Percentiles rank a stretch among this genome's conserved stretches.
These are phyloP conservation scores for Fonsecaea multimorphosa DNA, from an alignment of 2,329 filamentous ascomycete species.

Conservation along the genomic window DNA sequence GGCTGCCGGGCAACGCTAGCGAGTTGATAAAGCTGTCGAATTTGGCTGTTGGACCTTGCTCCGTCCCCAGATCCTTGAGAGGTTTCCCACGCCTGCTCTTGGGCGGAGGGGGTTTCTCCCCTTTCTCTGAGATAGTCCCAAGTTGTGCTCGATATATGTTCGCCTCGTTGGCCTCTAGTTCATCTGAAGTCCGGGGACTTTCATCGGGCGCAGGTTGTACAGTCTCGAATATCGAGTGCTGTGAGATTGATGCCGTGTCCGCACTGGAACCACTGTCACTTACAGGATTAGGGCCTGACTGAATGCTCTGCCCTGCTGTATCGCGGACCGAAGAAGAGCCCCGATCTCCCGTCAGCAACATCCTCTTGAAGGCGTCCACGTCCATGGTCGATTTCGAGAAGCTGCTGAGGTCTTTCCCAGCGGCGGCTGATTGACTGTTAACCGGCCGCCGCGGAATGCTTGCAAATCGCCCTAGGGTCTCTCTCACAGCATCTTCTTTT, in stretches of 20 bases:
- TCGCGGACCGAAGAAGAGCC: slow-evolving; percentile 44
- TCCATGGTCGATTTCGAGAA: slow-evolving; percentile 62
- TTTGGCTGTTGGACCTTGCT: slow-evolving; percentile 25
- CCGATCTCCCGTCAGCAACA: slow-evolving; percentile 75
- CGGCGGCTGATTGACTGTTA: slow-evolving; percentile 1
- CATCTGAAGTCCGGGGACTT: slow-evolving; percentile 65
- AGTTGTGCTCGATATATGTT: slow-evolving; percentile 54
- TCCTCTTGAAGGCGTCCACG: slow-evolving; percentile 76
- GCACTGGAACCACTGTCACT: slow-evolving; percentile 59
- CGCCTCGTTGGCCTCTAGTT: slow-evolving; percentile 60
- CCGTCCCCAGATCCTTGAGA: slow-evolving; percentile 56
- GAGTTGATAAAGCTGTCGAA: slow-evolving; percentile 36
- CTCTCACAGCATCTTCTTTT: slow-evolving; percentile 30
- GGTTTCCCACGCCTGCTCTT: slow-evolving; percentile 79
- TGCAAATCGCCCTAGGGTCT: slow-evolving; percentile 39
- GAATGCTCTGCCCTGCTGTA: slow-evolving; percentile 25
- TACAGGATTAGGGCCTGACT: slow-evolving; percentile 40
- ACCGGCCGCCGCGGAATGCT: slow-evolving; percentile 25
- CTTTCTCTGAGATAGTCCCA: slow-evolving; percentile 51
- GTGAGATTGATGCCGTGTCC: slow-evolving; percentile 65
- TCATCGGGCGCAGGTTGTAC: slow-evolving; percentile 53
- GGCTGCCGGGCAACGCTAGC: slow-evolving; percentile 21
- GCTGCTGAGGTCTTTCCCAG: slow-evolving; percentile 25
- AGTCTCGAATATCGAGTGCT: slow-evolving; percentile 65
- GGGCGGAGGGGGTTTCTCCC: slow-evolving; percentile 74